These are phyloP conservation scores for Candida gigantensis DNA, from an alignment of 1,139 yeast species.

Conservation along the genomic window DNA sequence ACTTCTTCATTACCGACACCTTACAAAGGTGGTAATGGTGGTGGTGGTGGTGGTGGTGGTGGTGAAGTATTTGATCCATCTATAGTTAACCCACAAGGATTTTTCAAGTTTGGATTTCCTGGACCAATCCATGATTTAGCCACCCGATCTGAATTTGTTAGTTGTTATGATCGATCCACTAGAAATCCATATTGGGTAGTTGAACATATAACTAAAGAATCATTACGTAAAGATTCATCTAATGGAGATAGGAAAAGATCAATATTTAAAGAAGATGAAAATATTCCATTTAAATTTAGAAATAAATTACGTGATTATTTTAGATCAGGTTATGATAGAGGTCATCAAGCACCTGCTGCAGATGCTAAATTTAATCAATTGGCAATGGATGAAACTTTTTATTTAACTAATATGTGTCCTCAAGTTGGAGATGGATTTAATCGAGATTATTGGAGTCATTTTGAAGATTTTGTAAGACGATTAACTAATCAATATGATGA, in stretches of 20 bases:
- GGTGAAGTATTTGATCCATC: conserved; percentile 27
- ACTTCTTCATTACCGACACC: too few species aligned
- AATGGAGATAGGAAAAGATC: conserved; percentile 79
- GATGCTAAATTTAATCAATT: conserved; percentile 85
- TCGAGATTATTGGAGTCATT: conserved; percentile 95
- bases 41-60: too few species aligned
- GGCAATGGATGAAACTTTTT: conserved; percentile 95
- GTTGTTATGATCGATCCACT: conserved; percentile 82
- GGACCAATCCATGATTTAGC: conserved; percentile 89
- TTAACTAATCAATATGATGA: conserved; percentile 66
- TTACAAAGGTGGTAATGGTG: too few species aligned
- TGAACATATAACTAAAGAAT: conserved; percentile 84
- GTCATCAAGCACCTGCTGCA: conserved; percentile 98
- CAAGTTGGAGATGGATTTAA: conserved; percentile 98
- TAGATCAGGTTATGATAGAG: conserved; percentile 94
- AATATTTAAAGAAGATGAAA: conserved; percentile 82
- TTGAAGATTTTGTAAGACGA: conserved; percentile 84
- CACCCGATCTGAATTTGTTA: conserved; percentile 71
- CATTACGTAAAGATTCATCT: conserved; percentile 44
- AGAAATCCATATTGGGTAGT: conserved; percentile 88
- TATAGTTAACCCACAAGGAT: conserved; percentile 65
- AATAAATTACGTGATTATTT: conserved; percentile 81
- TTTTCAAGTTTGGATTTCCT: conserved; percentile 89
- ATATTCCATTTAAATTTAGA: conserved; percentile 76
- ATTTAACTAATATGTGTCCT: conserved; percentile 87